A percentile compares a stretch with the other conserved stretches of the same genome.
Evolutionary conservation across 306 rosid genomes (phyloP).

Genomic region (Begonia fuchsioides): DNA sequence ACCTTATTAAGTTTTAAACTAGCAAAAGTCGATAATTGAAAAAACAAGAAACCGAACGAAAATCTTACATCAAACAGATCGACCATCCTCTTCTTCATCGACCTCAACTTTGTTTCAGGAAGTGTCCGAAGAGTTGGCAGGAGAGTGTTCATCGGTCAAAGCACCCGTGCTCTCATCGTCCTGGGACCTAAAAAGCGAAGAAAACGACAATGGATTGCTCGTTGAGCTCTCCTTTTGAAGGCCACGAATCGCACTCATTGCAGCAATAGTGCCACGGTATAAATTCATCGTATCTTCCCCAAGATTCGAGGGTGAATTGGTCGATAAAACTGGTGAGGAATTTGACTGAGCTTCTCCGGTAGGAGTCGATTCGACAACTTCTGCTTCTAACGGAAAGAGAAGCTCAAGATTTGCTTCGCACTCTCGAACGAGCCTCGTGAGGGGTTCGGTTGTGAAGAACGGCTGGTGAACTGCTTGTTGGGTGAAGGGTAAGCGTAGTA

Average conservation of each 20-base stretch:
- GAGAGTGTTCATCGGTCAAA: constrained; percentile 72
- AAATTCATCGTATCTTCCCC: constrained; percentile 50
- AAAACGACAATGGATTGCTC: constrained; percentile 63
- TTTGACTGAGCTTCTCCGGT: constrained; percentile 14
- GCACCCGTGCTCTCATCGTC: constrained; percentile 61
- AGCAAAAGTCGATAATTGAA: no score
- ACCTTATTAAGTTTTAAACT: no score
- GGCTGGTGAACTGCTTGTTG: constrained; percentile 78
- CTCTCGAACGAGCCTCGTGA: constrained; percentile 64
- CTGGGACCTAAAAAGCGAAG: constrained; percentile 43
- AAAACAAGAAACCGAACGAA: no score
- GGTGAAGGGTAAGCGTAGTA: constrained; percentile 64
- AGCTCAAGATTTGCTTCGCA: constrained; percentile 89
- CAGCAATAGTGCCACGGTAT: constrained; percentile 73
- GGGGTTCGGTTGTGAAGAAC: constrained; percentile 67
- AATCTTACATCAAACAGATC: constrained; percentile 11
- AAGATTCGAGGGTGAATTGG: constrained; percentile 36
- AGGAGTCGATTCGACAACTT: constrained; percentile 55
- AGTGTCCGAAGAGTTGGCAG: constrained; percentile 43
- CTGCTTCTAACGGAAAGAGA: constrained; percentile 80
- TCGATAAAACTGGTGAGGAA: constrained; percentile 6
- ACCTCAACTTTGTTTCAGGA: constrained; percentile 21
- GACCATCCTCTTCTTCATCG: constrained; percentile 24
- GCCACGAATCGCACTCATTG: constrained; percentile 68
- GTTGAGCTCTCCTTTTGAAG: constrained; percentile 86